Evolutionary conservation across 2,329 filamentous ascomycete genomes (phyloP).

Genomic region (Paraconiothyrium sp.): DNA sequence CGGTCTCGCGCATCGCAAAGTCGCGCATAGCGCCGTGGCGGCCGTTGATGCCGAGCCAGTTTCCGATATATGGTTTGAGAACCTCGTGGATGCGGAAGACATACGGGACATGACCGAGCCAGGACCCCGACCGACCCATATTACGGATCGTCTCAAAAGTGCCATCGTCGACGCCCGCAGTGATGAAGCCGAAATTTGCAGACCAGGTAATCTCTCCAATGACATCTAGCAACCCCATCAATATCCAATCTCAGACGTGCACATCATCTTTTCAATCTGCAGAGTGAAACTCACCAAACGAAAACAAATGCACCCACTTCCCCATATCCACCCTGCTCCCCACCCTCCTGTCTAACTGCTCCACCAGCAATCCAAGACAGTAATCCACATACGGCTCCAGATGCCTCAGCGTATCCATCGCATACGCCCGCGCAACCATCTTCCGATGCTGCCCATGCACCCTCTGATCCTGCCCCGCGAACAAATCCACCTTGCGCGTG

Average conservation of each 20-base stretch:
- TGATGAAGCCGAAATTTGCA: conserved; percentile 50
- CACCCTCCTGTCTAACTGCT: conserved; percentile 35
- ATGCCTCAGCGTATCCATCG: conserved; percentile 38
- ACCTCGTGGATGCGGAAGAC: conserved; percentile 45
- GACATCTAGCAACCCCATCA: conserved; percentile 39
- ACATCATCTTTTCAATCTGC: neutral
- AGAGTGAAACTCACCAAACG: conserved; percentile 42
- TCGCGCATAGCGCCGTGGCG: conserved; percentile 45
- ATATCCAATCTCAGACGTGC: too few relatives aligned
- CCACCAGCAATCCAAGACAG: conserved; percentile 41
- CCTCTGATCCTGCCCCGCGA: neutral
- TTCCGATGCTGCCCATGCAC: conserved; percentile 7
- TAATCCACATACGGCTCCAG: conserved; percentile 52
- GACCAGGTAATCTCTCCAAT: conserved; percentile 54
- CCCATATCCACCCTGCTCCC: conserved; percentile 43
- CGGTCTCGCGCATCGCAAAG: conserved; percentile 30
- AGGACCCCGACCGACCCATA: conserved; percentile 42
- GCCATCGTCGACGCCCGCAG: conserved; percentile 45
- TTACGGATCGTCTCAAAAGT: conserved; percentile 44
- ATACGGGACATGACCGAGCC: conserved; percentile 51
- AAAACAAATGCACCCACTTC: conserved; percentile 51
- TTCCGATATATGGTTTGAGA: conserved; percentile 48
- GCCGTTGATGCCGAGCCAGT: conserved; percentile 43
- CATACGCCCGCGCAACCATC: conserved; percentile 6
- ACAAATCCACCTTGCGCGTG: conserved; percentile 4